Conservation (phyloP, 2,329 filamentous ascomycete genomes). For the Sordariomycetes sp. region DNA sequence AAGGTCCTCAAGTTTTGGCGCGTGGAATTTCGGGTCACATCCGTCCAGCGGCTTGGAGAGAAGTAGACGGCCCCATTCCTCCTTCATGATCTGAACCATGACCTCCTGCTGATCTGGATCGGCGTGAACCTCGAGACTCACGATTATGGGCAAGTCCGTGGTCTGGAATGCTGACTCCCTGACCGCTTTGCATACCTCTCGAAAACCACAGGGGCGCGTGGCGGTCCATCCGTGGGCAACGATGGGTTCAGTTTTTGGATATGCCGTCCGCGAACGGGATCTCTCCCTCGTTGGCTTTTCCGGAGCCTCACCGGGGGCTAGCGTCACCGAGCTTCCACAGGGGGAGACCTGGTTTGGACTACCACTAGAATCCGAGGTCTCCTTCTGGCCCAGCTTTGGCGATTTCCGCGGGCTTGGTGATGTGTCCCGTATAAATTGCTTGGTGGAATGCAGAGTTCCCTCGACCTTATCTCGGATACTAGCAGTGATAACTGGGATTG, state of each 20-base stretch:
- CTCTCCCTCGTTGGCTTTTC: neutral
- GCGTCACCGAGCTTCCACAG: constrained; percentile 2
- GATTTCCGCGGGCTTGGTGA: constrained; percentile 4
- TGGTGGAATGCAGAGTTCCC: constrained; percentile 16
- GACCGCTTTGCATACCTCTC: constrained; percentile 75
- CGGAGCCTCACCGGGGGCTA: constrained; percentile 10
- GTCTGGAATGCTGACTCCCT: constrained; percentile 66
- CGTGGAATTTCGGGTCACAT: constrained; percentile 38
- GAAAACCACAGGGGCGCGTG: constrained; percentile 77
- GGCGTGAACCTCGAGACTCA: constrained; percentile 88
- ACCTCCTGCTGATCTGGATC: constrained; percentile 72
- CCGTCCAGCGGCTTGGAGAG: constrained; percentile 47
- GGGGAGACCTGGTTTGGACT: constrained; percentile 1
- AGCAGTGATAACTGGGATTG: constrained; percentile 31
- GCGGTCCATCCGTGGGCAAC: constrained; percentile 78
- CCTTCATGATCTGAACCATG: constrained; percentile 90
- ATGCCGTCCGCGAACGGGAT: constrained; percentile 9
- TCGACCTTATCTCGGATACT: constrained; percentile 25
- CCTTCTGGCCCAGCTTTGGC: neutral
- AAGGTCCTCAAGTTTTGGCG: constrained; percentile 63
- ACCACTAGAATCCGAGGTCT: neutral
- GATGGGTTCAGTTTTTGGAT: constrained; percentile 54
- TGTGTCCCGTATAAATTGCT: constrained; percentile 17
- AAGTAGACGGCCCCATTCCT: constrained; percentile 70
- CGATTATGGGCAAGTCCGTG: constrained; percentile 72